Base-by-base conservation (phyloP, 2,329 filamentous ascomycete genomes). In the Arthrocladium fulminans region DNA sequence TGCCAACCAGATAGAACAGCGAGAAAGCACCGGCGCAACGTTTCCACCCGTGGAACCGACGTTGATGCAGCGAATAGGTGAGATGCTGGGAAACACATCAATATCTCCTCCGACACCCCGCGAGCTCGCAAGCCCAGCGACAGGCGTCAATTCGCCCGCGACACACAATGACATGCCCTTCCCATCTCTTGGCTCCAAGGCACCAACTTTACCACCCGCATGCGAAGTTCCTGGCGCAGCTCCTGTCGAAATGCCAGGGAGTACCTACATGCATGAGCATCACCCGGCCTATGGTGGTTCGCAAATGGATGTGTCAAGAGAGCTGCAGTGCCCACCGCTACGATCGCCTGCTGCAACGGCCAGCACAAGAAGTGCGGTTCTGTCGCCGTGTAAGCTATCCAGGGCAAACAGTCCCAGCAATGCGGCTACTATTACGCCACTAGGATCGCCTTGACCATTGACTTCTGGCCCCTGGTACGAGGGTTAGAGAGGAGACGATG, bases 251-350 rank as follows among this genome's bases (percentile, higher is more conserved):
- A 45, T 60, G 35, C 56, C 56, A 9, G 58, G 58, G 32, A 60
- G 58, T 50, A 59, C 52, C 4, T 60, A 45, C 43, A 59, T 60
- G 6, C 50, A 59, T 43, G 54, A 60, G 41, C 56, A 59, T 46
- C 58, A 60, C 42, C 58, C 58, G 10, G 57, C 52, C 27, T 58
- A 32, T 22, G 41, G 23, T 15, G 39, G 45, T 23, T 44, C 47
- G n/a, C 39, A 50, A 35, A 48, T 47, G 13, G 55, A 55, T 23
- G 12, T 25, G 17, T 51, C 54, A 42, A 51, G 56, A 6, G 54
- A 65, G 48, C 54, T n/a, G 48, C 58, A n/a, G 54, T 64, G 13
- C 59, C 69, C 15, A 62, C 55, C 53, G 10, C 15, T 32, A 1
- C 45, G 47, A 8, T 47, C 44, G 5, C 44, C 44, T 3, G 19